A percentile compares a stretch with the other conserved stretches of the same genome.
phyloP scores from a whole-genome alignment of 2,329 filamentous ascomycete genomes.

The Fusarium sp. region DNA sequence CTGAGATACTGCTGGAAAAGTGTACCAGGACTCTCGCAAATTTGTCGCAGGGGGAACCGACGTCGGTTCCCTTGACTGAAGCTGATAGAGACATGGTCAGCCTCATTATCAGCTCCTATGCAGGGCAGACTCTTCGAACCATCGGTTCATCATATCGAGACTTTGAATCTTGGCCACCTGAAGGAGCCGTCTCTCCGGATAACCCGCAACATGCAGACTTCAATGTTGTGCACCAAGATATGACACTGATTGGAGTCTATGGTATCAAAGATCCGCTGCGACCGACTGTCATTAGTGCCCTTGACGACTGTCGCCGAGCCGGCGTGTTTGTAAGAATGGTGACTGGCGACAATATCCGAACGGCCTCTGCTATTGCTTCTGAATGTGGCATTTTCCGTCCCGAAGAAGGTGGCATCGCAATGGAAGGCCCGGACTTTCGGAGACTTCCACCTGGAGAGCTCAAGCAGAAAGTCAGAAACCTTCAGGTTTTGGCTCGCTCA shows the following conservation, averaged over 20 bases:
- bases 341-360: slow-evolving; percentile 64
- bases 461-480: slow-evolving; percentile 67
- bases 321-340: slow-evolving; percentile 76
- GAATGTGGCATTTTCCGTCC: slow-evolving; percentile 57
- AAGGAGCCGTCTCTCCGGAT: slow-evolving; percentile 70
- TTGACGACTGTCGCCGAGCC: slow-evolving; percentile 72
- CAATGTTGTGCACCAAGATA: slow-evolving; percentile 61
- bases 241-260: slow-evolving; percentile 63
- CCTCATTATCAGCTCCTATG: slow-evolving; percentile 69
- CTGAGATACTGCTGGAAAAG: slow-evolving; percentile 65
- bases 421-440: slow-evolving; percentile 68
- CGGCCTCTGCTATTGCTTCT: slow-evolving; percentile 59
- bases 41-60: slow-evolving; percentile 69
- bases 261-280: slow-evolving; percentile 77
- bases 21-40: slow-evolving; percentile 60
- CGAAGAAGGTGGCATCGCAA: slow-evolving; percentile 75
- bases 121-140: slow-evolving; percentile 76
- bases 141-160: slow-evolving; percentile 81
- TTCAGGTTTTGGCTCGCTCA: slow-evolving; percentile 74
- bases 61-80: slow-evolving; percentile 56
- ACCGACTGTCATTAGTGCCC: slow-evolving; percentile 71
- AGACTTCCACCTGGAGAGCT: slow-evolving; percentile 64
- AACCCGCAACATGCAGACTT: slow-evolving; percentile 67
- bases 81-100: slow-evolving; percentile 67
- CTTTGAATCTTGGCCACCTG: slow-evolving; percentile 77